Base-by-base conservation (phyloP, 352 stramenopile genomes). In the Globisporangium barbulae region DNA sequence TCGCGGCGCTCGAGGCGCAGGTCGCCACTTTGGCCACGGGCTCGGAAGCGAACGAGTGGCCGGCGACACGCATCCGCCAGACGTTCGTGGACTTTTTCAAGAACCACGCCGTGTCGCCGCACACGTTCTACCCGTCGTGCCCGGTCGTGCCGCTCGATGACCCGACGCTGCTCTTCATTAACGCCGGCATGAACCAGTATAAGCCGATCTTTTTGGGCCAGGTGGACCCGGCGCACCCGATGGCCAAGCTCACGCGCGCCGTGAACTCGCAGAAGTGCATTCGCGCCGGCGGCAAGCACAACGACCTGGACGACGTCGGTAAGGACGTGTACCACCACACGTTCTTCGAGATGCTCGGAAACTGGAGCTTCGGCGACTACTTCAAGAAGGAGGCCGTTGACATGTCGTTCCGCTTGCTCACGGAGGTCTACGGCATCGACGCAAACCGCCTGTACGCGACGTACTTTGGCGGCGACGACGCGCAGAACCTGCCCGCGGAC, bases 121-220 rank as follows among this genome's bases (percentile, higher is more conserved):
- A 99, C 79, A 98, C 80, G 28, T 98, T 98, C 78, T 98, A 94
- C 85, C 85, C 88, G 57, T 99, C 95, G 67, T 98, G 88, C 73
- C 93, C 97, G 4, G 97, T 98, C 53, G 95, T 98, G 41, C 98
- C 98, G 15, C 79, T 98, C 37, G 96, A 98, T 64, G 98, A 99
- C 83, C 97, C 97, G 39, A 99, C 98, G 22, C 75, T 99, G 61
- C 87, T 99, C 25, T 99, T 99, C 68, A 96, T 98, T 64, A 99
- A 99, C 75, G 97, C 97, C 5, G 98, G 98, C 35, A 99, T 99
- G 98, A 99, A 99, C 81, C 98, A 99, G 75, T 99, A 98, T 88
- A 99, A 99, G 81, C 96, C 98, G 22, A 99, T 99, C 60, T 99
- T 99, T 74, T 68, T 99, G 54, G 97, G 97, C 22, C 93, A 98